A percentile compares a stretch with the other conserved stretches of the same genome.
These are phyloP conservation scores for Boletus speciosus DNA, from an alignment of 768 basidiomycete genomes.

Conservation along the genomic window DNA sequence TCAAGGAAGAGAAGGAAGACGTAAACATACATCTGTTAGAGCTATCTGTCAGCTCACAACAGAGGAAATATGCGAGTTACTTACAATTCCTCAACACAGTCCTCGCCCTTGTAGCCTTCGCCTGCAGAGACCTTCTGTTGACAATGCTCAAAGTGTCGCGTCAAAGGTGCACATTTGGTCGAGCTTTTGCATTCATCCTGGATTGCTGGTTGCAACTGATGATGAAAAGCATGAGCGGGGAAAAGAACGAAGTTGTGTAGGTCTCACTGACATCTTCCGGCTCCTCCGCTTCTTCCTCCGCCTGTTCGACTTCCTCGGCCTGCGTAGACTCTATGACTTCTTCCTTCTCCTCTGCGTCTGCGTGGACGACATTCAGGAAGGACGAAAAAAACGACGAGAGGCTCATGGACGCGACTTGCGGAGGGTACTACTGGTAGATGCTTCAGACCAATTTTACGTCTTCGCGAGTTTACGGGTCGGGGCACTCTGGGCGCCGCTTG, in stretches of 20 bases:
- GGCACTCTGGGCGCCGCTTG: slow-evolving; percentile 15
- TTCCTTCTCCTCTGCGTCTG: slow-evolving; percentile 36
- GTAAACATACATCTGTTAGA: slow-evolving; percentile 24
- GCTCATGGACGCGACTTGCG: slow-evolving; percentile 32
- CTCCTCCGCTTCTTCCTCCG: slow-evolving; percentile 54
- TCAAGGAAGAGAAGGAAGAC: neutral
- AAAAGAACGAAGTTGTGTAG: neutral
- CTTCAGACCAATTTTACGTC: slow-evolving; percentile 8
- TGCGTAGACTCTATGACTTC: slow-evolving; percentile 32
- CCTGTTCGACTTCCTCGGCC: slow-evolving; percentile 41
- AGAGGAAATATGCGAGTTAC: slow-evolving; percentile 27
- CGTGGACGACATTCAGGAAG: slow-evolving; percentile 38
- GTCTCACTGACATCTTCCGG: slow-evolving; percentile 74
- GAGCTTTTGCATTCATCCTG: slow-evolving; percentile 73
- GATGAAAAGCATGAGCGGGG: neutral
- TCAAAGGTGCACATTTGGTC: slow-evolving; percentile 60
- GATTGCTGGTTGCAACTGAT: slow-evolving; percentile 63
- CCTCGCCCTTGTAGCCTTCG: slow-evolving; percentile 84
- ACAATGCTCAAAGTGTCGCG: slow-evolving; percentile 88
- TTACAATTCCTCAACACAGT: slow-evolving; percentile 89
- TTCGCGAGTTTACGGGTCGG: slow-evolving; percentile 29
- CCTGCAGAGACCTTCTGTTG: slow-evolving; percentile 82
- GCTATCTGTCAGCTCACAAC: neutral
- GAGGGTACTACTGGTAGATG: neutral
- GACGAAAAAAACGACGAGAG: slow-evolving; percentile 46